These are phyloP conservation scores for Talaromyces pinophilus DNA, from an alignment of 2,329 filamentous ascomycete genomes.

Conservation along the genomic window DNA sequence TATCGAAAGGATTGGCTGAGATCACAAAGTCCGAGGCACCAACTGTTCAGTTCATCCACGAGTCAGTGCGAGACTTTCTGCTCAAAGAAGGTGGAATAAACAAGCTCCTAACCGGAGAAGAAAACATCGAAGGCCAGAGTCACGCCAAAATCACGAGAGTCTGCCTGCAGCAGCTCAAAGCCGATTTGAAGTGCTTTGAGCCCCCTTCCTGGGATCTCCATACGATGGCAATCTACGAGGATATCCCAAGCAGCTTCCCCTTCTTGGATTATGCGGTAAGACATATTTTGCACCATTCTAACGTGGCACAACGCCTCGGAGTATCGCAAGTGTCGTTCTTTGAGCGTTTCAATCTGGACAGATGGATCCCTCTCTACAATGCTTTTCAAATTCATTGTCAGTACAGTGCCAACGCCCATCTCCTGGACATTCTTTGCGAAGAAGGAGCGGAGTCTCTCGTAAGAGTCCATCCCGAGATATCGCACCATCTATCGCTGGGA, in stretches of 20 bases:
- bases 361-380: background rate
- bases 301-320: background rate
- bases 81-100: slow-evolving; percentile 39
- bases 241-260: background rate
- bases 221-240: background rate
- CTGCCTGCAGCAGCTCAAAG: background rate
- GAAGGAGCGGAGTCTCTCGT: background rate
- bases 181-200: background rate
- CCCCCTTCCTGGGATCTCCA: no score
- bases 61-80: slow-evolving; percentile 46
- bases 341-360: background rate
- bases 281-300: background rate
- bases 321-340: background rate
- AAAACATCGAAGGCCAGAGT: background rate
- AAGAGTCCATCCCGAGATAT: background rate
- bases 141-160: background rate
- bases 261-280: background rate
- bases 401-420: background rate
- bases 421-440: background rate
- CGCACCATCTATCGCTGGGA: background rate
- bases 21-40: slow-evolving; percentile 35
- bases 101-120: slow-evolving; percentile 23
- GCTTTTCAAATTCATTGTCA: background rate
- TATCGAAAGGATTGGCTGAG: slow-evolving; percentile 49
- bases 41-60: slow-evolving; percentile 52